Percentiles rank a stretch among this genome's conserved stretches.
Conservation (phyloP, 2,329 filamentous ascomycete genomes). For the Lasiodiplodia gonubiensis region DNA sequence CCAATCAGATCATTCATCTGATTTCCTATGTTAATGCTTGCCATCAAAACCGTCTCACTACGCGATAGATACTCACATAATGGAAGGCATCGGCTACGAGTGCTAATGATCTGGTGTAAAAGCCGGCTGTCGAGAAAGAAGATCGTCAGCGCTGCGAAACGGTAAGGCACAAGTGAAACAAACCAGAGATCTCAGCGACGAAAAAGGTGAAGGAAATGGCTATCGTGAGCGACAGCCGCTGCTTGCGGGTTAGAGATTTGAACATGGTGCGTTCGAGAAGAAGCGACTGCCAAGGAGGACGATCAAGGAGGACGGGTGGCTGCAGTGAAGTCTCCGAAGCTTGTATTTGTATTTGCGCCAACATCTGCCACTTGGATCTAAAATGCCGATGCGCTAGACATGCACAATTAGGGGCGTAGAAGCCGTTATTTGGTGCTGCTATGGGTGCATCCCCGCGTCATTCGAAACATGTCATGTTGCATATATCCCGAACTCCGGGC, state of each 20-base stretch:
- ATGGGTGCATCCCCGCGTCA: background rate
- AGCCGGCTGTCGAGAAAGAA: conserved; percentile 58
- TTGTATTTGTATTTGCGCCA: background rate
- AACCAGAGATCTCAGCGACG: conserved; percentile 53
- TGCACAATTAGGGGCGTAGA: background rate
- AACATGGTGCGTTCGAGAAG: conserved; percentile 1
- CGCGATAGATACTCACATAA: conserved; percentile 60
- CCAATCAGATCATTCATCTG: conserved; percentile 74
- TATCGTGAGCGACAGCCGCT: conserved; percentile 48
- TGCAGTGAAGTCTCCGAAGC: background rate
- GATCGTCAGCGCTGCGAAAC: conserved; percentile 26
- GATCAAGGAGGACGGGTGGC: background rate
- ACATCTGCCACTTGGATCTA: background rate
- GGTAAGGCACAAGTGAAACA: background rate
- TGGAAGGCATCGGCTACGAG: conserved; percentile 80
- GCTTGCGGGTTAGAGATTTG: conserved; percentile 36
- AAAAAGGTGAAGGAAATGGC: conserved; percentile 56
- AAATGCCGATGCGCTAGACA: background rate
- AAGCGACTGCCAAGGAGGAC: background rate
- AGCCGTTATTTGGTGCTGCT: background rate
- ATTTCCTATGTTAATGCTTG: background rate
- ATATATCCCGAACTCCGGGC: background rate
- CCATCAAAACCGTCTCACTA: background rate
- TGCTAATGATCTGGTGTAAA: conserved; percentile 73
- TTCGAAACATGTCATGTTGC: conserved; percentile 14